Evolutionary conservation across 1,284 basidiomycete genomes (phyloP).

Genomic region (Apiotrichum veenhuisii): DNA sequence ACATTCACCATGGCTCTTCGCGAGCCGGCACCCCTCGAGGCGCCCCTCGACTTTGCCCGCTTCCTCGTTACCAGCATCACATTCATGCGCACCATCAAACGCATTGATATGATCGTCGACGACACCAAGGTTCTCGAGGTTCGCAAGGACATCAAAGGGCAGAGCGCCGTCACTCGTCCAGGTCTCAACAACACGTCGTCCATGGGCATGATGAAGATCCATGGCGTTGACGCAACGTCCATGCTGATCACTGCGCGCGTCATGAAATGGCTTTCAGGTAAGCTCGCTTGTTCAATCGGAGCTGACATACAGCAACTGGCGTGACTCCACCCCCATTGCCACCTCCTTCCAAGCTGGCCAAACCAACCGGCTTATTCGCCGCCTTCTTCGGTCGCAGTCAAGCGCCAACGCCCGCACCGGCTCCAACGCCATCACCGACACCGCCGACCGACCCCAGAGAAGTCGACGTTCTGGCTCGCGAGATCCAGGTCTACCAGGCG

Average conservation of each 20-base stretch:
- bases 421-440: conserved; percentile 50
- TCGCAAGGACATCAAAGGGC: conserved; percentile 64
- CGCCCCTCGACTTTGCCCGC: conserved; percentile 74
- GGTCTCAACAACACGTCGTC: conserved; percentile 51
- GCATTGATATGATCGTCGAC: conserved; percentile 76
- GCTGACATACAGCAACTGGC: conserved; percentile 59
- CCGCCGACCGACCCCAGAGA: conserved; percentile 56
- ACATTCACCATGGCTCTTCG: conserved; percentile 86
- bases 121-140: conserved; percentile 71
- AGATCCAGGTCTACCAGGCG: conserved; percentile 77
- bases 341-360: conserved; percentile 38
- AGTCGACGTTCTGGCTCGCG: conserved; percentile 62
- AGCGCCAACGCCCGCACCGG: conserved; percentile 41
- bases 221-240: conserved; percentile 62
- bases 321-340: conserved; percentile 48
- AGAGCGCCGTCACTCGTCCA: conserved; percentile 57
- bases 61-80: conserved; percentile 91
- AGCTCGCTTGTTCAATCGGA: conserved; percentile 3
- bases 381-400: conserved; percentile 49
- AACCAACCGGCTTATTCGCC: conserved; percentile 73
- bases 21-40: conserved; percentile 76
- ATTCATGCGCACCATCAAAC: conserved; percentile 79
- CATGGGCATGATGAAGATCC: conserved; percentile 64
- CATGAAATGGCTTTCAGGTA: conserved; percentile 62
- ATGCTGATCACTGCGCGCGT: conserved; percentile 78